phyloP scores from a whole-genome alignment of 805 yeast genomes.

The Osmozyma mogii region DNA sequence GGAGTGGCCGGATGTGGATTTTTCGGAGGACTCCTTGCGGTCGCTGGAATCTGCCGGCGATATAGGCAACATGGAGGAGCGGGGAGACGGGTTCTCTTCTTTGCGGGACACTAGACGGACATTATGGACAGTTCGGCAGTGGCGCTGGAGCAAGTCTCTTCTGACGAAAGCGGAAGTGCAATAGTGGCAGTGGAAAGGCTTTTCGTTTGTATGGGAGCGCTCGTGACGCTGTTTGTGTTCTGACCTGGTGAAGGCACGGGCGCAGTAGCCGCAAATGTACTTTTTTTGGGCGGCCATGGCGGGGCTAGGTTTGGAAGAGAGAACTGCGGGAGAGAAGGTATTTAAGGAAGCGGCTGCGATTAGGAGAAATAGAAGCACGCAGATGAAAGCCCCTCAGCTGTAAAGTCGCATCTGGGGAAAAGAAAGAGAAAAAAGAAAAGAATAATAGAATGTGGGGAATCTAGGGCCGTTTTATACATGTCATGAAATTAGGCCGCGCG shows the following conservation, averaged over 20 bases:
- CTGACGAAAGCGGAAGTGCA: constrained; percentile 72
- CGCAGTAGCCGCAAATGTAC: constrained; percentile 73
- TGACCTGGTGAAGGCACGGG: constrained; percentile 70
- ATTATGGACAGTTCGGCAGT: constrained; percentile 69
- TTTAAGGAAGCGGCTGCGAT: no score
- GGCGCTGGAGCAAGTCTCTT: constrained; percentile 69
- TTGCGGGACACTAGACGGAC: constrained; percentile 12
- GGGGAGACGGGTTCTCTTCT: constrained; percentile 1
- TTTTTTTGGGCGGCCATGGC: constrained; percentile 48
- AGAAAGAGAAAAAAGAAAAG: no score
- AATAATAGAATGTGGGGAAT: no score
- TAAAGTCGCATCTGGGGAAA: no score
- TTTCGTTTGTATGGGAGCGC: constrained; percentile 70
- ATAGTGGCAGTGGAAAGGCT: constrained; percentile 67
- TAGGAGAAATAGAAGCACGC: no score
- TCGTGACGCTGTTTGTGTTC: constrained; percentile 77
- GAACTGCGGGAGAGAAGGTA: no score
- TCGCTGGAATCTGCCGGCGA: neutral
- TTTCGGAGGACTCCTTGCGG: neutral
- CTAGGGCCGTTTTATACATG: no score
- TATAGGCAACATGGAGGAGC: neutral
- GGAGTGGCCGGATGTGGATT: neutral
- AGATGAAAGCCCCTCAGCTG: no score
- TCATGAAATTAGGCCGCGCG: no score
- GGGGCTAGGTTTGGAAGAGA: neutral